These are phyloP conservation scores for Nothopassalora personata DNA, from an alignment of 2,329 filamentous ascomycete species.

Conservation along the genomic window DNA sequence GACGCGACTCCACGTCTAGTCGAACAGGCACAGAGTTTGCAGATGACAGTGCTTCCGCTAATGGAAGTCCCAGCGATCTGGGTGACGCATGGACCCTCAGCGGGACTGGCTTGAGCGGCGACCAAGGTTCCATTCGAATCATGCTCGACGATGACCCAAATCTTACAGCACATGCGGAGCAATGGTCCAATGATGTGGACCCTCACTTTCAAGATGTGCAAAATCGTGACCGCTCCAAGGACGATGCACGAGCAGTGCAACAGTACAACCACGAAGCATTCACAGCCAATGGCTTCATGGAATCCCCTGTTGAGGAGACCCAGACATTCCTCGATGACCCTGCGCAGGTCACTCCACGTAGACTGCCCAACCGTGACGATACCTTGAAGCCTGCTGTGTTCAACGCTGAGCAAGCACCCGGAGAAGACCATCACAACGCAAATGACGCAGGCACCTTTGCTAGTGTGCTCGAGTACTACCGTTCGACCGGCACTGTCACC, in stretches of 20 bases:
- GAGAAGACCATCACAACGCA: conserved; percentile 6
- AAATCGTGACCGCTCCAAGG: conserved; percentile 6
- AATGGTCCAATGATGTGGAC: conserved; percentile 20
- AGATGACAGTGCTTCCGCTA: conserved; percentile 27
- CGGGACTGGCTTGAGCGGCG: conserved; percentile 14
- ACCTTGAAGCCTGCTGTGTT: conserved; percentile 20
- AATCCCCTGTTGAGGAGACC: conserved; percentile 20
- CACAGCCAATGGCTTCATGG: conserved; percentile 20
- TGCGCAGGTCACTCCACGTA: conserved; percentile 28
- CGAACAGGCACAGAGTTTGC: conserved; percentile 29
- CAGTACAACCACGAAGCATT: conserved; percentile 22
- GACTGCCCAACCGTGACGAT: conserved; percentile 18
- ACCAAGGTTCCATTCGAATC: conserved; percentile 33
- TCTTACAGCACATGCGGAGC: conserved; percentile 11
- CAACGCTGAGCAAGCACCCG: conserved; percentile 2
- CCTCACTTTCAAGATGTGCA: conserved; percentile 14
- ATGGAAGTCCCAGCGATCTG: conserved; percentile 23
- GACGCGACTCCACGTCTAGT: conserved; percentile 28
- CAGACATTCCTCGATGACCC: conserved; percentile 15
- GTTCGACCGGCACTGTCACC: conserved; percentile 27
- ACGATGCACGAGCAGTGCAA: conserved; percentile 15
- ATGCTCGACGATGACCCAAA: conserved; percentile 31
- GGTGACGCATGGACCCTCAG: conserved; percentile 26
- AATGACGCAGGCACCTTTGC: conserved; percentile 14
- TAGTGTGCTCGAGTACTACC: conserved; percentile 28